These are phyloP conservation scores for Geotrichum restrictum DNA, from an alignment of 1,139 yeast species.

Conservation along the genomic window DNA sequence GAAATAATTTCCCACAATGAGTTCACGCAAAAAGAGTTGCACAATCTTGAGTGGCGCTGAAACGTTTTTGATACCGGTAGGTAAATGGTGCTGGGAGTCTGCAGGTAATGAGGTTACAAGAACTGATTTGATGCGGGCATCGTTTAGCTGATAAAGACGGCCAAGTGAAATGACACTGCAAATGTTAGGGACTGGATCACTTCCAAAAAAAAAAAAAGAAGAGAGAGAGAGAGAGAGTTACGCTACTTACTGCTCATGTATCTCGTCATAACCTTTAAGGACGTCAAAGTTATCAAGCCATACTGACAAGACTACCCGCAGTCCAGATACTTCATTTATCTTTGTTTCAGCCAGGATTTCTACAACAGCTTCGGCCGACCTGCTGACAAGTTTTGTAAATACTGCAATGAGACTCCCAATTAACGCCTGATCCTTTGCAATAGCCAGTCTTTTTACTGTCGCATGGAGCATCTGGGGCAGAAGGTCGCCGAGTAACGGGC, in stretches of 20 bases:
- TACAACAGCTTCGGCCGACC: slow-evolving; percentile 59
- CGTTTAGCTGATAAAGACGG: slow-evolving; percentile 57
- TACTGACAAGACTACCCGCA: slow-evolving; percentile 56
- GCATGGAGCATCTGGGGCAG: slow-evolving; percentile 64
- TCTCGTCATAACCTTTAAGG: slow-evolving; percentile 71
- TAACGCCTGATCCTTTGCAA: slow-evolving; percentile 65
- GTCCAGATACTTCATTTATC: slow-evolving; percentile 36
- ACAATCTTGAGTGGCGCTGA: slow-evolving; percentile 71
- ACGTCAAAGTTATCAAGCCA: slow-evolving; percentile 84
- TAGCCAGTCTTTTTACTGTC: slow-evolving; percentile 60
- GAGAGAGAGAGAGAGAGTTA: no score
- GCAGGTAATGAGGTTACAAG: slow-evolving; percentile 72
- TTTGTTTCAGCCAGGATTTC: slow-evolving; percentile 46
- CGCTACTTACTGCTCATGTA: slow-evolving; percentile 49
- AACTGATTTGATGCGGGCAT: slow-evolving; percentile 49
- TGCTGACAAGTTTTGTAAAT: slow-evolving; percentile 63
- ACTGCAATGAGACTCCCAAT: slow-evolving; percentile 73
- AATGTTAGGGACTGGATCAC: no score
- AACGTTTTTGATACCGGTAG: slow-evolving; percentile 60
- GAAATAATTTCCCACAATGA: slow-evolving; percentile 42
- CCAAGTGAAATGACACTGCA: slow-evolving; percentile 57
- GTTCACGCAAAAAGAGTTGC: slow-evolving; percentile 64
- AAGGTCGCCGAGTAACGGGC: slow-evolving; percentile 48
- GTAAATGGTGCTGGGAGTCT: no score
- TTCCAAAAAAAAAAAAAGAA: neutral